phyloP scores from a whole-genome alignment of 1,284 basidiomycete genomes.

The Malassezia brasiliensis region DNA sequence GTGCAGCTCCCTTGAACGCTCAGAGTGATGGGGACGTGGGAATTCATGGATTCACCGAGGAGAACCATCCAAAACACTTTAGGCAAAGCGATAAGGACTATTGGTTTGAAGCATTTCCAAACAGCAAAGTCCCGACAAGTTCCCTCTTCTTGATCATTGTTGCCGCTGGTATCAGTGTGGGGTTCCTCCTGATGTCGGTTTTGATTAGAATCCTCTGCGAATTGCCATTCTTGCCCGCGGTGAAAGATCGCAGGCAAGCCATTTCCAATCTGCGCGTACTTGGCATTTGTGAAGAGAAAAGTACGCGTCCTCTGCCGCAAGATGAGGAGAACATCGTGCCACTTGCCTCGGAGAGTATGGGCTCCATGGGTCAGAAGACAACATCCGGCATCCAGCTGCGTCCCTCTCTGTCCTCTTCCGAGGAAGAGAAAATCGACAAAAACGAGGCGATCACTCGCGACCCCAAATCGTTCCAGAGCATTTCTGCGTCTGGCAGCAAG shows the following conservation, averaged over 20 bases:
- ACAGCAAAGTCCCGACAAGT: conserved; percentile 5
- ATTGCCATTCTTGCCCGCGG: neutral
- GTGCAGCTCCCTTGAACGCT: too few species aligned
- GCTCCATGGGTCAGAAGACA: too few species aligned
- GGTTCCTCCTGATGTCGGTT: neutral
- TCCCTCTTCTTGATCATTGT: neutral
- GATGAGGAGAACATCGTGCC: conserved; percentile 1
- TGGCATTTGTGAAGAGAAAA: conserved; percentile 6
- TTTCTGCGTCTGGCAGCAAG: neutral
- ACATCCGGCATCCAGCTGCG: neutral
- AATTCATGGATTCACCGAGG: neutral
- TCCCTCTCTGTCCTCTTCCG: neutral
- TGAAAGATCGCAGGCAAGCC: conserved; percentile 9
- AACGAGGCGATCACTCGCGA: too few species aligned
- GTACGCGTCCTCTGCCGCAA: neutral
- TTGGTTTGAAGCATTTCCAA: conserved; percentile 13
- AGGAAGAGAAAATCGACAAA: neutral
- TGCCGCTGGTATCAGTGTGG: neutral
- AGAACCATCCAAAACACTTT: neutral
- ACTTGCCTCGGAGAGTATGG: neutral
- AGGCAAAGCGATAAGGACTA: neutral
- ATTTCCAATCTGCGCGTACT: conserved; percentile 12
- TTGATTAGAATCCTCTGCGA: neutral
- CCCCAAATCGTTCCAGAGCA: neutral
- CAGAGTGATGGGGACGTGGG: neutral